phyloP scores from a whole-genome alignment of 2,329 filamentous ascomycete species.

The Pseudocercospora crystallina region DNA sequence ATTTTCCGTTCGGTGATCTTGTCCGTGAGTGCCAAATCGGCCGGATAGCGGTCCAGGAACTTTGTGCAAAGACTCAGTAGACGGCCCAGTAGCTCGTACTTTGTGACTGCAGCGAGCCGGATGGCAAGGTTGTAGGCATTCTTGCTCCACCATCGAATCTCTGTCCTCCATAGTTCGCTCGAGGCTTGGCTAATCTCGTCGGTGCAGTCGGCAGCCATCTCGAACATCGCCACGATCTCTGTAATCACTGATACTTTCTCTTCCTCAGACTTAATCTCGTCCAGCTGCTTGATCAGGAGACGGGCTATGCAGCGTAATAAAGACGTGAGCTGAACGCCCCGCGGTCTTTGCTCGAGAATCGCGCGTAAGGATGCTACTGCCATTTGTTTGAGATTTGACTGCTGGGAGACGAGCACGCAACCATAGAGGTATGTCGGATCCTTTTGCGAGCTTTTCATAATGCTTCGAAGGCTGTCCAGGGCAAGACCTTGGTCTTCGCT shows the following conservation, averaged over 20 bases:
- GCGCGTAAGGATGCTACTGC: conserved; percentile 60
- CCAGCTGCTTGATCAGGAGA: conserved; percentile 39
- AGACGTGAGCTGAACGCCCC: conserved; percentile 60
- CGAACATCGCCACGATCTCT: conserved; percentile 58
- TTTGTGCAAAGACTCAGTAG: conserved; percentile 51
- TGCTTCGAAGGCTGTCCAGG: conserved; percentile 60
- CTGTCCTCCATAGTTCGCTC: conserved; percentile 50
- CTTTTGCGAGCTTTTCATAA: conserved; percentile 56
- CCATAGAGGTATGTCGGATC: conserved; percentile 71
- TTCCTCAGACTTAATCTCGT: conserved; percentile 41
- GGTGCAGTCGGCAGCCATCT: conserved; percentile 49
- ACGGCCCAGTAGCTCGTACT: conserved; percentile 54
- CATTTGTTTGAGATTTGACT: conserved; percentile 60
- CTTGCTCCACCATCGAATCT: conserved; percentile 81
- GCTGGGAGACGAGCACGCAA: conserved; percentile 75
- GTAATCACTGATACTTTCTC: conserved; percentile 29
- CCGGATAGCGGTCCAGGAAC: conserved; percentile 29
- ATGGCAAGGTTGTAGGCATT: conserved; percentile 78
- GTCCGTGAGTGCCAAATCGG: conserved; percentile 12
- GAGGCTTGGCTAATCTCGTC: conserved; percentile 39
- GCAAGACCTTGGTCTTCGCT: conserved; percentile 46
- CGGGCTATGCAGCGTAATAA: conserved; percentile 60
- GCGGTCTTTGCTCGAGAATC: conserved; percentile 57
- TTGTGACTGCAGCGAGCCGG: conserved; percentile 60
- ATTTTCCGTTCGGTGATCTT: conserved; percentile 54